Percentiles rank a stretch among this genome's conserved stretches.
Evolutionary conservation across 257 asterid genomes (phyloP).

Genomic region (Euphrasia confusa): DNA sequence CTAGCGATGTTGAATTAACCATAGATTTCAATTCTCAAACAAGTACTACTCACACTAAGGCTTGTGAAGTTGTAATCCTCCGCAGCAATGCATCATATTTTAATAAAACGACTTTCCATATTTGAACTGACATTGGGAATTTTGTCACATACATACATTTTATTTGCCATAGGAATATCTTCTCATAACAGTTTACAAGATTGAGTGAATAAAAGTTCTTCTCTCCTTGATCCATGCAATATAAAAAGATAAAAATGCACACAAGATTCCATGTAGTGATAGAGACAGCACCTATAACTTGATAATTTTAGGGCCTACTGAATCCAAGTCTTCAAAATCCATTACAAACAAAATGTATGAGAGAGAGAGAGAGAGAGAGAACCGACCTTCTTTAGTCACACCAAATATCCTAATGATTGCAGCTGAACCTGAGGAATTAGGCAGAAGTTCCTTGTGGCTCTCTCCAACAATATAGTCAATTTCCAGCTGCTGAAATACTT

Average conservation of each 20-base stretch:
- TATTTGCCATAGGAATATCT: background rate
- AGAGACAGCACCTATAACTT: no score
- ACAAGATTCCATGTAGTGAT: no score
- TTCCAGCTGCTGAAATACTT: slow-evolving; percentile 92
- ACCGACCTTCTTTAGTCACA: slow-evolving; percentile 80
- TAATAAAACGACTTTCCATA: slow-evolving; percentile 13
- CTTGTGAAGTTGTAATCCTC: slow-evolving; percentile 11
- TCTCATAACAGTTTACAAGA: background rate
- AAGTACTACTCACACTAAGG: slow-evolving; percentile 6
- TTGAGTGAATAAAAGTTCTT: no score
- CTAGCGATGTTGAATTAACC: slow-evolving; percentile 2
- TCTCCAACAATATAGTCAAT: slow-evolving; percentile 84
- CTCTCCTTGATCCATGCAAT: no score
- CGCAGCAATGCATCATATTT: slow-evolving; percentile 7
- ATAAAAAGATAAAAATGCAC: no score
- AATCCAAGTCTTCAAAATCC: no score
- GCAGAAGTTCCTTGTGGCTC: slow-evolving; percentile 61
- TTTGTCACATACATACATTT: background rate
- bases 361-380: slow-evolving; percentile 21
- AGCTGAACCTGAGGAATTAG: slow-evolving; percentile 70
- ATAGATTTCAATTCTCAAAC: slow-evolving; percentile 15
- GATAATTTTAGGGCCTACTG: background rate
- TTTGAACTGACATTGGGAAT: background rate
- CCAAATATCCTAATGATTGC: slow-evolving; percentile 91
- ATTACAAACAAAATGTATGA: background rate